Base-by-base conservation (phyloP, 805 yeast genomes). In the Candida anglica region DNA sequence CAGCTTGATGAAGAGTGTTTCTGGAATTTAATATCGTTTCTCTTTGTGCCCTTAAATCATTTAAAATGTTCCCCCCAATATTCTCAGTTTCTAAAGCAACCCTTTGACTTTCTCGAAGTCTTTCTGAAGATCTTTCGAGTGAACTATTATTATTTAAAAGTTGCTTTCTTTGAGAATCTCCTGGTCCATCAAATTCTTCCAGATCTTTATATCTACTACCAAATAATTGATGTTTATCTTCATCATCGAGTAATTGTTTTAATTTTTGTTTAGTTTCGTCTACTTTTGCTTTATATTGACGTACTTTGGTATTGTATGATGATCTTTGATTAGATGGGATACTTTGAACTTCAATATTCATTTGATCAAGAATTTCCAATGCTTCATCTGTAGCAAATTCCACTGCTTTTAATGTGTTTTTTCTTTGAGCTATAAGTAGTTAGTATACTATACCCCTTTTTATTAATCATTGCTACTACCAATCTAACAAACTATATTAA, bases 1-100 rank as follows among this genome's bases (percentile, higher is more conserved):
- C 98, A 0, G 98, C 98, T 42, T 88, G 91, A 60, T 75, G 75
- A 32, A 93, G 66, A 0, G 95, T 86, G 48, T 83, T 85, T 57
- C 97, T 77, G 15, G 96, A 78, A 48, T 89, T 87, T 34, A 77
- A 66, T 28, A 93, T 75, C 52, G 94, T 97, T 51, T 93, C 98
- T 38, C 98, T 71, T 63, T 93, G 98, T 17, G 95, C 81, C 40
- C 96, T 73, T 44, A 93, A 66, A 54, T 91, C 96, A 48, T 79
- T 79, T 62, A 93, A 72, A 33, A 93, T 93, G 44, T 84, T 82
- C 10, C 96, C 86, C 2, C 98, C 98, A 33, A 93, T 79, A 20
- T 72, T 71, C 59, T 93, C 98, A 0, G 98, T 88, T 47, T 93
- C 98, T 33, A 84, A 67, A 5, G 98, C 98, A 3, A 88, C 70